Evolutionary conservation across 2,329 filamentous ascomycete genomes (phyloP).

Genomic region (Gnomoniopsis sp.): DNA sequence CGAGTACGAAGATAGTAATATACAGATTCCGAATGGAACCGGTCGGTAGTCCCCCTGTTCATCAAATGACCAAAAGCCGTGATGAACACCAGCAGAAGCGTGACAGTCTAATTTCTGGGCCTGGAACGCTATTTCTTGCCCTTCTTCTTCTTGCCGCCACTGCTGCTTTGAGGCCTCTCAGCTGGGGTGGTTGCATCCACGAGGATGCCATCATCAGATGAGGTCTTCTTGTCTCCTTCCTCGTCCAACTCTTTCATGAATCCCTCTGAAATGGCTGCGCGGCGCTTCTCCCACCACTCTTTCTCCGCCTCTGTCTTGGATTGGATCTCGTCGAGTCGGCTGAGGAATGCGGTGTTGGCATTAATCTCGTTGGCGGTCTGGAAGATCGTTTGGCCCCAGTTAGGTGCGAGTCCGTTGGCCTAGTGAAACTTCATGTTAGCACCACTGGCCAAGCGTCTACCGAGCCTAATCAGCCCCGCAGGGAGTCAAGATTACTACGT

Average conservation of each 20-base stretch:
- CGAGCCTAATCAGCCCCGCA: not conserved
- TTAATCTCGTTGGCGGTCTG: constrained; percentile 96
- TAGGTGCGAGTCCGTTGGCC: constrained; percentile 85
- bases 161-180: constrained; percentile 27
- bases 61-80: not conserved
- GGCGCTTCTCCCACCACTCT: constrained; percentile 89
- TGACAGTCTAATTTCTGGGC: not conserved
- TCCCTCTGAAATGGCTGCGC: constrained; percentile 66
- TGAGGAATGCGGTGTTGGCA: constrained; percentile 74
- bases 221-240: constrained; percentile 47
- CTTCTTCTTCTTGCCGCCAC: constrained; percentile 58
- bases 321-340: constrained; percentile 72
- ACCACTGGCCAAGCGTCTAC: not conserved
- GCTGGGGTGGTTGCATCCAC: constrained; percentile 57
- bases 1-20: constrained; percentile 5
- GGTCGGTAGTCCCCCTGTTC: not conserved
- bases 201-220: constrained; percentile 73
- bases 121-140: constrained; percentile 51
- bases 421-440: constrained; percentile 32
- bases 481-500: constrained; percentile 15
- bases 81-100: not conserved
- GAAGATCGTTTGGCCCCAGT: constrained; percentile 95
- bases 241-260: constrained; percentile 84
- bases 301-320: constrained; percentile 69
- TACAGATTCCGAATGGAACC: constrained; percentile 2